Evolutionary conservation across 805 yeast species (phyloP).

Genomic region (Candida ortonii): DNA sequence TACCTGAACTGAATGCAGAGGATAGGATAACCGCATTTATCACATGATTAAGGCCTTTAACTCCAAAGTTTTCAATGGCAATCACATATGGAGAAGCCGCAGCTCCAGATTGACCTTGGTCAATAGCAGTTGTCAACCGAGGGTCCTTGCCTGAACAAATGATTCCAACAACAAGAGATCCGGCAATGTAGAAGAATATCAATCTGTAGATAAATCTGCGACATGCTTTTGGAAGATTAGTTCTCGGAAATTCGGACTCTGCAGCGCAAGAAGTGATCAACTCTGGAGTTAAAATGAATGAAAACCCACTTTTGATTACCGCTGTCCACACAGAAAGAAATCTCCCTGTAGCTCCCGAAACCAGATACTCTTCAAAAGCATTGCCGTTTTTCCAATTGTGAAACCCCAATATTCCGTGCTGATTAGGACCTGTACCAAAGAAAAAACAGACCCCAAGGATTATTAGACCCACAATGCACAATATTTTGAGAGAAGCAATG

Average conservation of each 20-base stretch:
- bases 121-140: conserved; percentile 43
- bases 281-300: conserved; percentile 69
- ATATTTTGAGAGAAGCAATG: conserved; percentile 52
- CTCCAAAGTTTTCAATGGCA: conserved; percentile 62
- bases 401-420: conserved; percentile 60
- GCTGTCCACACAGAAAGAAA: conserved; percentile 67
- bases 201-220: conserved; percentile 67
- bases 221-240: conserved; percentile 59
- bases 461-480: conserved; percentile 57
- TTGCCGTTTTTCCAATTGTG: conserved; percentile 60
- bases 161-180: conserved; percentile 53
- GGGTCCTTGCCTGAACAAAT: conserved; percentile 57
- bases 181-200: conserved; percentile 52
- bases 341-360: too few relatives aligned
- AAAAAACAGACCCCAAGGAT: conserved; percentile 53
- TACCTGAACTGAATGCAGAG: conserved; percentile 74
- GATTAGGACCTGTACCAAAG: conserved; percentile 61
- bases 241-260: conserved; percentile 60
- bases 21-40: conserved; percentile 72
- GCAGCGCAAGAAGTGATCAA: conserved; percentile 64
- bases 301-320: conserved; percentile 59
- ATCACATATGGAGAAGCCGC: conserved; percentile 75
- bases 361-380: conserved; percentile 43
- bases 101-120: conserved; percentile 47
- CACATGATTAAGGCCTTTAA: conserved; percentile 63